Conservation (phyloP, 345 rosid species). For the Dimocarpus longan region DNA sequence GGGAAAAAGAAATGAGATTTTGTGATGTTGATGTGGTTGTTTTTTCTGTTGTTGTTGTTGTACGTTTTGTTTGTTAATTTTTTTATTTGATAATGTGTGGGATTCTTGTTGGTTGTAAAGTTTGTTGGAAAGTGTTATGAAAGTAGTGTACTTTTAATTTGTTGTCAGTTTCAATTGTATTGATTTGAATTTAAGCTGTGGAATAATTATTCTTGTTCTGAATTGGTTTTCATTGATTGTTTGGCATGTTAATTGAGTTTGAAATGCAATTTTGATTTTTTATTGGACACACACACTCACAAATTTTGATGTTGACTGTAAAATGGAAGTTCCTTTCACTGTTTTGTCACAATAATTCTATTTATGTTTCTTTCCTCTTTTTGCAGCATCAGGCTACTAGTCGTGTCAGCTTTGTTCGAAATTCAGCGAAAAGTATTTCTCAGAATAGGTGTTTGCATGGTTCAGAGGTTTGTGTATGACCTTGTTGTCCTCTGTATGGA, state of each 20-base stretch:
- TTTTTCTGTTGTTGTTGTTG: background rate
- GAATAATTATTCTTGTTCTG: background rate
- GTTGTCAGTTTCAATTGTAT: background rate
- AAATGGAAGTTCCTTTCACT: background rate
- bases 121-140: background rate
- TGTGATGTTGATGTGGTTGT: background rate
- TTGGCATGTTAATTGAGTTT: background rate
- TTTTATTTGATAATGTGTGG: background rate
- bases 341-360: background rate
- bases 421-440: slow-evolving; percentile 41
- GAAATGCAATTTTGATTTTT: background rate
- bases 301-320: background rate
- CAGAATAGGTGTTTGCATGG: slow-evolving; percentile 44
- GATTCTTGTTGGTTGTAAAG: background rate
- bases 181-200: background rate
- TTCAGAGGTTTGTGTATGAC: slow-evolving; percentile 56
- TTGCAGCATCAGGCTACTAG: slow-evolving; percentile 46
- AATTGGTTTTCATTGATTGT: background rate
- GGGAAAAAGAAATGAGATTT: background rate
- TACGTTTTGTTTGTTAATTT: background rate
- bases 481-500: background rate
- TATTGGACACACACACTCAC: background rate
- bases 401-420: slow-evolving; percentile 34
- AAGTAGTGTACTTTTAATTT: background rate
- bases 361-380: background rate